Evolutionary conservation across 2,329 filamentous ascomycete genomes (phyloP).

Genomic region (Alternaria brassicae): DNA sequence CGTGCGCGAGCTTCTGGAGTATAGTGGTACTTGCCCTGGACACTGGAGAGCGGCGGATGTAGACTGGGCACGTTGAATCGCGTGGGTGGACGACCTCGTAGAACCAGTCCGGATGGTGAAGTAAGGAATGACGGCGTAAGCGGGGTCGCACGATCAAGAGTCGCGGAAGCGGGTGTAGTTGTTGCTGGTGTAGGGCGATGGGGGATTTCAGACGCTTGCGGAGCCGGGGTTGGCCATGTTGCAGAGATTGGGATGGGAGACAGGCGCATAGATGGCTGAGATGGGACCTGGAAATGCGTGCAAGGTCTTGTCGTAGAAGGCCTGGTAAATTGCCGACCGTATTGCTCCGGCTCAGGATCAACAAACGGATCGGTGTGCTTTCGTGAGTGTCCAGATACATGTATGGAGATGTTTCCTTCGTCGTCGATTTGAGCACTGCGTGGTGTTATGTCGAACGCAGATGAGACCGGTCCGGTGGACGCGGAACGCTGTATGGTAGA

Average conservation of each 20-base stretch:
- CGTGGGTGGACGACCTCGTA: neutral
- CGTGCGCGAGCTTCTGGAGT: neutral
- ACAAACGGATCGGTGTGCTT: constrained; percentile 18
- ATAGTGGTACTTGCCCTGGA: neutral
- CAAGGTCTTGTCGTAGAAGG: neutral
- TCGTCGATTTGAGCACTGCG: neutral
- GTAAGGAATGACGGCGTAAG: neutral
- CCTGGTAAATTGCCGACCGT: neutral
- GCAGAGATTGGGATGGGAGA: neutral
- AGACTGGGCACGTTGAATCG: constrained; percentile 6
- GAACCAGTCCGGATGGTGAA: neutral
- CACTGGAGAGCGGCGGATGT: constrained; percentile 5
- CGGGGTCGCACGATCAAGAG: neutral
- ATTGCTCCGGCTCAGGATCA: neutral
- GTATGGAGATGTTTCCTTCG: neutral
- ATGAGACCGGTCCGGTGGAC: neutral
- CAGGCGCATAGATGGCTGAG: neutral
- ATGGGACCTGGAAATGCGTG: neutral
- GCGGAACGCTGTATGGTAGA: neutral
- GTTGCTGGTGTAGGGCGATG: neutral
- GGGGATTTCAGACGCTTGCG: neutral
- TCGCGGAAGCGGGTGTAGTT: neutral
- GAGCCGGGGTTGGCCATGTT: neutral
- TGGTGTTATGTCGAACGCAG: constrained; percentile 1
- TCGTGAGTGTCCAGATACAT: neutral